A percentile compares a stretch with the other conserved stretches of the same genome.
These are phyloP conservation scores for Talaromyces sp. DNA, from an alignment of 2,329 filamentous ascomycete genomes.

Conservation along the genomic window DNA sequence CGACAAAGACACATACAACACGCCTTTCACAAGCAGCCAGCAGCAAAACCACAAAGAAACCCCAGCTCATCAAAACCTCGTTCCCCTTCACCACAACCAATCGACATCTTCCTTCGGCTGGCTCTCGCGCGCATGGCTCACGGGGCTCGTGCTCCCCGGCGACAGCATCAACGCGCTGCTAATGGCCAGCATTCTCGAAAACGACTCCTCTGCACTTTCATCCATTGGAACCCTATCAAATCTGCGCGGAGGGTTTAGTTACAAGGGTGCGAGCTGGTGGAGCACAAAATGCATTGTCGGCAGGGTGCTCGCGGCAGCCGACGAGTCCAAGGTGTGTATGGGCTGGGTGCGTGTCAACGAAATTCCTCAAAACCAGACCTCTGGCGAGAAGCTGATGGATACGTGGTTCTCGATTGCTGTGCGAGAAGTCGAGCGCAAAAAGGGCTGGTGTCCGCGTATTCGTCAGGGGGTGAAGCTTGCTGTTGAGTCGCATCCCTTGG, in stretches of 20 bases:
- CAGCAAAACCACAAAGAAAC: not conserved
- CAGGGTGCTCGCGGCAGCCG: slow-evolving; percentile 44
- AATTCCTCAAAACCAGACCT: slow-evolving; percentile 17
- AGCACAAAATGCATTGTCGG: slow-evolving; percentile 52
- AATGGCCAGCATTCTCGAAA: slow-evolving; percentile 52
- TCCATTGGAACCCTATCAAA: slow-evolving; percentile 46
- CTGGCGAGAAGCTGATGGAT: slow-evolving; percentile 23
- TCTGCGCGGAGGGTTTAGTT: slow-evolving; percentile 51
- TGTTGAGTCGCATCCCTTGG: slow-evolving; percentile 35
- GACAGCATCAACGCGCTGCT: slow-evolving; percentile 49
- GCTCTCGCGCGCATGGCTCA: slow-evolving; percentile 51
- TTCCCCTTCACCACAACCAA: slow-evolving; percentile 19
- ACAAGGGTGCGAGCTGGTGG: slow-evolving; percentile 47
- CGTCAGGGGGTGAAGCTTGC: slow-evolving; percentile 34
- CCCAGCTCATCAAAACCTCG: slow-evolving; percentile 1
- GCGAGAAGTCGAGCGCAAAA: slow-evolving; percentile 12
- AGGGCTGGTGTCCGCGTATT: slow-evolving; percentile 32
- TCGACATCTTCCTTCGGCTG: slow-evolving; percentile 32
- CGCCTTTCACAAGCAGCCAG: slow-evolving; percentile 8
- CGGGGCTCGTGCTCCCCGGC: slow-evolving; percentile 50
- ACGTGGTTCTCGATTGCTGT: slow-evolving; percentile 47
- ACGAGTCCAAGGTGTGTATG: slow-evolving; percentile 46
- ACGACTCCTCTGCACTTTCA: slow-evolving; percentile 44
- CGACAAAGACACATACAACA: slow-evolving; percentile 9
- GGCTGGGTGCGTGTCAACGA: slow-evolving; percentile 45